Evolutionary conservation across 148 eudicot genomes (phyloP).

Genomic region (Fallopia convolvulus): DNA sequence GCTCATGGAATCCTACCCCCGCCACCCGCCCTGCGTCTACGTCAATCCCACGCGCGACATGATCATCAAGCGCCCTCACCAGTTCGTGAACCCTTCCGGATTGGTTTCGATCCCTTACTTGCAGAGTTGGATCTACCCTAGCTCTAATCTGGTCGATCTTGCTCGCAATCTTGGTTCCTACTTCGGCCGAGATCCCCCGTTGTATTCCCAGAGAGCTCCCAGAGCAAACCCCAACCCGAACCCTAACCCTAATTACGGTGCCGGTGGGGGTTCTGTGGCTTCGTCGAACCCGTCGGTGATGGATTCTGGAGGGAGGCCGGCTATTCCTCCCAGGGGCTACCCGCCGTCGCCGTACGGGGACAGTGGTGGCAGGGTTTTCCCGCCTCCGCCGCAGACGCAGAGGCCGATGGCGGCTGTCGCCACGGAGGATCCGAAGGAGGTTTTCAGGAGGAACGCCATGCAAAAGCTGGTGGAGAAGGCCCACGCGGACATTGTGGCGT

Average conservation of each 20-base stretch:
- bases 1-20: slow-evolving; percentile 79
- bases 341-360: slow-evolving; percentile 56
- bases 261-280: slow-evolving; percentile 1
- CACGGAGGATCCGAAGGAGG: slow-evolving; percentile 73
- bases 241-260: slow-evolving; percentile 12
- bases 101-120: slow-evolving; percentile 62
- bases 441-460: slow-evolving; percentile 59
- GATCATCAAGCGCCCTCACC: slow-evolving; percentile 73
- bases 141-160: slow-evolving; percentile 68
- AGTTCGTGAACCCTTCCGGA: slow-evolving; percentile 67
- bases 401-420: slow-evolving; percentile 20
- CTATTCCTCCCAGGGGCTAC: slow-evolving; percentile 38
- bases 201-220: slow-evolving; percentile 44
- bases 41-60: slow-evolving; percentile 88
- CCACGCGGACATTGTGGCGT: slow-evolving; percentile 47
- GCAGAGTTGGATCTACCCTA: slow-evolving; percentile 71
- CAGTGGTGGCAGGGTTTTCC: slow-evolving; percentile 23
- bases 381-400: slow-evolving; percentile 26
- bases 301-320: slow-evolving; percentile 23
- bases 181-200: slow-evolving; percentile 72
- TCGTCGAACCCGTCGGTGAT: slow-evolving; percentile 13
- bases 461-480: slow-evolving; percentile 65
- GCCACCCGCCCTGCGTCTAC: slow-evolving; percentile 63
- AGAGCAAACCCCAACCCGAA: slow-evolving; percentile 29
- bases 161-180: slow-evolving; percentile 38